A percentile compares a stretch with the other conserved stretches of the same genome.
These are phyloP conservation scores for Hyphodiscus hymeniophilus DNA, from an alignment of 495 filamentous ascomycete species.

Conservation along the genomic window DNA sequence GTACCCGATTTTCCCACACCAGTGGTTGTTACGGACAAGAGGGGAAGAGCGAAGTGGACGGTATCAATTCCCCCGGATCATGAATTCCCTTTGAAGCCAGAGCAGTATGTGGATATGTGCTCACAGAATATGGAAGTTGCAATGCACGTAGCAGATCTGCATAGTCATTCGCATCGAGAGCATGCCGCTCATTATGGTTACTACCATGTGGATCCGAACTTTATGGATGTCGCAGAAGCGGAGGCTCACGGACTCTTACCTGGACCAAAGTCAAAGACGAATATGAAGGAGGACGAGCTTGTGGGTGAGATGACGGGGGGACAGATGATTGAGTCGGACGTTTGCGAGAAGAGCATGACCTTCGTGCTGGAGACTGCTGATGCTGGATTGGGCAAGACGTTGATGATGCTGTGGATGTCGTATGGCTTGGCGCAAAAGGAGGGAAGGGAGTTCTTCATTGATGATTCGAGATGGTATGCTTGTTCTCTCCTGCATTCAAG, in stretches of 20 bases:
- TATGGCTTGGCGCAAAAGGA: constrained; percentile 67
- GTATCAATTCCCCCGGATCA: constrained; percentile 53
- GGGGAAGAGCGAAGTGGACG: constrained; percentile 56
- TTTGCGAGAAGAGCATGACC: constrained; percentile 60
- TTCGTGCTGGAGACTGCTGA: constrained; percentile 60
- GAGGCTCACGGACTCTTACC: constrained; percentile 48
- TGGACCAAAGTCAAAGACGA: constrained; percentile 16
- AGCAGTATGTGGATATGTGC: constrained; percentile 55
- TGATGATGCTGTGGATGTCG: constrained; percentile 68
- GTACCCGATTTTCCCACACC: constrained; percentile 50
- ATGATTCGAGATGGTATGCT: constrained; percentile 59
- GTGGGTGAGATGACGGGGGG: constrained; percentile 30
- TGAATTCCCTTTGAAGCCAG: constrained; percentile 48
- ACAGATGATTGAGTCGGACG: constrained; percentile 29
- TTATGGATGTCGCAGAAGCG: constrained; percentile 59
- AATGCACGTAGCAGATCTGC: constrained; percentile 38
- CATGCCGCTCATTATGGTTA: constrained; percentile 40
- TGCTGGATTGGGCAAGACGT: constrained; percentile 57
- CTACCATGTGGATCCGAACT: constrained; percentile 51
- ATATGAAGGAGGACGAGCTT: constrained; percentile 21
- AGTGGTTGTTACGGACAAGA: constrained; percentile 47
- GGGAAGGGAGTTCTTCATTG: constrained; percentile 62
- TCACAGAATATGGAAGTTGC: constrained; percentile 45
- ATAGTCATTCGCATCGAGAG: constrained; percentile 28
- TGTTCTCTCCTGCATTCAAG: neutral